Percentiles rank a stretch among this genome's conserved stretches.
Conservation (phyloP, 805 yeast genomes). For the Barnettozyma sp. region DNA sequence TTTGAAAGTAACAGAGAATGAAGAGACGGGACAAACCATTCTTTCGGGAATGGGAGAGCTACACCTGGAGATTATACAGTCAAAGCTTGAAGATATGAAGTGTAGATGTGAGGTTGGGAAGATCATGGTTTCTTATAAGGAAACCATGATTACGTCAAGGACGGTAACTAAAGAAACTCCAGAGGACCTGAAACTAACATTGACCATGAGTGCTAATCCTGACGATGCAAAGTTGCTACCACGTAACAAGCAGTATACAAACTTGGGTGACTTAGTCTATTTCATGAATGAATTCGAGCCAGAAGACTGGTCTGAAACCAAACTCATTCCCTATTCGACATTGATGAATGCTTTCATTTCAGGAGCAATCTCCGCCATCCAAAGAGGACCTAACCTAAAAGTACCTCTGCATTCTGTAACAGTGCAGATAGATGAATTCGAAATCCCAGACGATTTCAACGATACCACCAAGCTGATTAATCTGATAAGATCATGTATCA, state of each 20-base stretch:
- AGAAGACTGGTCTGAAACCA: constrained; percentile 23
- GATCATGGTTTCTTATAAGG: constrained; percentile 87
- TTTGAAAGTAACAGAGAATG: constrained; percentile 60
- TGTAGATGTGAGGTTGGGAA: constrained; percentile 77
- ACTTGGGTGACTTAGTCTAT: constrained; percentile 31
- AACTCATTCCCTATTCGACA: constrained; percentile 43
- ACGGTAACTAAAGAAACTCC: constrained; percentile 13
- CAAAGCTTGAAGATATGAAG: constrained; percentile 73
- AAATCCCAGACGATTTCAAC: constrained; percentile 44
- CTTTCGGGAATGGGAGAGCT: constrained; percentile 96
- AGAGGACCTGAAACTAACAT: constrained; percentile 22
- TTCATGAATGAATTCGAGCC: constrained; percentile 27
- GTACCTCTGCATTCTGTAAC: constrained; percentile 55
- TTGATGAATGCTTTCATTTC: constrained; percentile 48
- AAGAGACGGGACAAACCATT: constrained; percentile 83
- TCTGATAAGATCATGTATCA: constrained; percentile 39
- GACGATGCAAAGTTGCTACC: constrained; percentile 22
- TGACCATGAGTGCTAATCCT: constrained; percentile 30
- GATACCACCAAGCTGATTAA: constrained; percentile 34
- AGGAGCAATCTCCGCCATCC: constrained; percentile 55
- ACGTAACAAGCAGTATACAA: constrained; percentile 21
- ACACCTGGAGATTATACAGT: constrained; percentile 83
- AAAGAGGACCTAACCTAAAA: constrained; percentile 50
- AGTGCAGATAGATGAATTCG: constrained; percentile 43
- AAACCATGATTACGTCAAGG: constrained; percentile 36